Percentiles rank a stretch among this genome's conserved stretches.
Conservation (phyloP, 768 basidiomycete species). For the Lactarius vividus region DNA sequence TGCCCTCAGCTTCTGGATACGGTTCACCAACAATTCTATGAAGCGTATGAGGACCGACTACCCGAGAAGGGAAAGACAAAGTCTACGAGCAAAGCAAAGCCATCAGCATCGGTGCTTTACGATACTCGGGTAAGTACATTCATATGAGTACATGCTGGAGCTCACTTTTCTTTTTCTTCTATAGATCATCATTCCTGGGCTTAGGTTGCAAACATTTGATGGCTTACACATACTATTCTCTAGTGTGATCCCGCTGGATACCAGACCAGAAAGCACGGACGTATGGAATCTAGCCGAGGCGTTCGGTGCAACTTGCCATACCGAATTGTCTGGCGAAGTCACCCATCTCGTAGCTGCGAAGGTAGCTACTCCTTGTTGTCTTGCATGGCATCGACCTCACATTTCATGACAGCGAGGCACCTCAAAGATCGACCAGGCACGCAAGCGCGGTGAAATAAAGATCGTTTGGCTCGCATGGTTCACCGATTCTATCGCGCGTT, state of each 20-base stretch:
- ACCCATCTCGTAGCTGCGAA: conserved; percentile 94
- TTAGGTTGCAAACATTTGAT: conserved; percentile 73
- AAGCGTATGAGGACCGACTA: conserved; percentile 51
- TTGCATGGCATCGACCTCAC: conserved; percentile 12
- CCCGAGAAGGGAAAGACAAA: conserved; percentile 34
- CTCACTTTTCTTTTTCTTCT: conserved; percentile 4
- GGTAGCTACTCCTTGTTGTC: conserved; percentile 40
- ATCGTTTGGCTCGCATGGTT: conserved; percentile 92
- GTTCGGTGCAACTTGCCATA: conserved; percentile 84
- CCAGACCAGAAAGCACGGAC: conserved; percentile 71
- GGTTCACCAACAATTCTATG: conserved; percentile 76
- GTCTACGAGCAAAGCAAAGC: conserved; percentile 32
- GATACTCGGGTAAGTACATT: conserved; percentile 74
- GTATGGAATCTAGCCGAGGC: conserved; percentile 83
- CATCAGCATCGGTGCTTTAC: conserved; percentile 36
- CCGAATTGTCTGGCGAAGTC: conserved; percentile 58
- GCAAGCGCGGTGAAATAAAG: conserved; percentile 70
- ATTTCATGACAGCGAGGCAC: conserved; percentile 65
- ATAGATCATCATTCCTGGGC: conserved; percentile 80
- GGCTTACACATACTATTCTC: conserved; percentile 88
- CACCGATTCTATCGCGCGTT: conserved; percentile 83
- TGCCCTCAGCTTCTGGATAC: conserved; percentile 67
- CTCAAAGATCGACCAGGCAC: conserved; percentile 84
- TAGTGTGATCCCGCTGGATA: conserved; percentile 90
- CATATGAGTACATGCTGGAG: not conserved